Evolutionary conservation across 1,284 basidiomycete genomes (phyloP).

Genomic region (Apiotrichum sp.): DNA sequence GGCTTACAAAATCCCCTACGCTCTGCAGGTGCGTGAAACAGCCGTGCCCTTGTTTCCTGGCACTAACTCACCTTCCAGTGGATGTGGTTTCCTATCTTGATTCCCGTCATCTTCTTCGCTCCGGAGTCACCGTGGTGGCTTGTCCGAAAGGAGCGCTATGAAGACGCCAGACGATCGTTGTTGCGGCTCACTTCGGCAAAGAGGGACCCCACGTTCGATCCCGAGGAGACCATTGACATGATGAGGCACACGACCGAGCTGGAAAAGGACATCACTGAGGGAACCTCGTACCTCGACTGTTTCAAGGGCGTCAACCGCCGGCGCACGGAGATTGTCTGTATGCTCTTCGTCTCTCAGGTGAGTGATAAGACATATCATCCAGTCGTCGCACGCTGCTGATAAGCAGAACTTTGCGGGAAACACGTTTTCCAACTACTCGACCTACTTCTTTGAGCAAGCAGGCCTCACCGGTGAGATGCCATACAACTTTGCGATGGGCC

Average conservation of each 20-base stretch:
- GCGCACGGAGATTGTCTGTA: conserved; percentile 44
- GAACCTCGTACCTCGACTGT: conserved; percentile 48
- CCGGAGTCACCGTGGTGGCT: conserved; percentile 28
- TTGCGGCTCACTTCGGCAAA: conserved; percentile 40
- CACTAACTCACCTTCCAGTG: conserved; percentile 12
- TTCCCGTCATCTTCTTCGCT: conserved; percentile 31
- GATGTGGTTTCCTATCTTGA: conserved; percentile 36
- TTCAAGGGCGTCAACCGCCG: conserved; percentile 46
- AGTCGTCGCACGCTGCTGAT: no score
- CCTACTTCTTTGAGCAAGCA: conserved; percentile 49
- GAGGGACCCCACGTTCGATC: conserved; percentile 41
- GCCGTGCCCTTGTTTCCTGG: no score
- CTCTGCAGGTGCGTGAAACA: conserved; percentile 28
- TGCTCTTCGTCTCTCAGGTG: conserved; percentile 25
- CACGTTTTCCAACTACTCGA: conserved; percentile 30
- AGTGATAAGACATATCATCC: no score
- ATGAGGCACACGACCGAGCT: conserved; percentile 41
- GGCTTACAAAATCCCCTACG: conserved; percentile 30
- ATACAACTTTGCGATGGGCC: conserved; percentile 47
- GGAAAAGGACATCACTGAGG: conserved; percentile 31
- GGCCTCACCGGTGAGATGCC: conserved; percentile 43
- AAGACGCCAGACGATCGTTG: conserved; percentile 48
- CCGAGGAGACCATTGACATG: conserved; percentile 49
- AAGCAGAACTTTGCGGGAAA: conserved; percentile 45
- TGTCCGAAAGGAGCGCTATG: conserved; percentile 32